phyloP scores from a whole-genome alignment of 2,329 filamentous ascomycete species.

The Trichoderma sp. region DNA sequence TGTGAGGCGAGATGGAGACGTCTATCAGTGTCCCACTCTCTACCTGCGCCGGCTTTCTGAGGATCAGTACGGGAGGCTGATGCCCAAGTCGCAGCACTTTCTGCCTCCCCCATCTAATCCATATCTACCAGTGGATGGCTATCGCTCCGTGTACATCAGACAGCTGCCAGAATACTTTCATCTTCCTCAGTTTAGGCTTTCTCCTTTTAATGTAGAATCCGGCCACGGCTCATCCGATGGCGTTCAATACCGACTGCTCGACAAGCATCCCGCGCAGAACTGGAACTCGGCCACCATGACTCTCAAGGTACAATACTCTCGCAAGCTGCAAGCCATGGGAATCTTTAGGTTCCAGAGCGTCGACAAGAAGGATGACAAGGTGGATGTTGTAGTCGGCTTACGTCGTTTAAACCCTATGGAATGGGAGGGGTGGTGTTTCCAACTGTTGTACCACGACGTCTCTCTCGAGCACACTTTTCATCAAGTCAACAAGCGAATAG shows the following conservation, averaged over 20 bases:
- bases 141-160: conserved; percentile 8
- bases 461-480: conserved; percentile 4
- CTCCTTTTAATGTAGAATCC: conserved; percentile 8
- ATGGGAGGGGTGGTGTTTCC: conserved; percentile 19
- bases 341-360: conserved; percentile 15
- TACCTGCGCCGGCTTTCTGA: conserved; percentile 20
- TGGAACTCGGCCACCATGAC: conserved; percentile 20
- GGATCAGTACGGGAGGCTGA: conserved; percentile 18
- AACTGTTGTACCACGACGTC: neutral
- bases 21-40: conserved; percentile 9
- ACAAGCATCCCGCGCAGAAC: conserved; percentile 8
- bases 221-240: neutral
- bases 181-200: conserved; percentile 14
- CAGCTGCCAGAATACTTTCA: conserved; percentile 14
- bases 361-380: neutral
- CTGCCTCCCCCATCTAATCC: neutral
- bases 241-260: conserved; percentile 12
- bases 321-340: conserved; percentile 14
- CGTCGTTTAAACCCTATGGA: conserved; percentile 16
- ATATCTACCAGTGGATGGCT: neutral
- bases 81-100: conserved; percentile 11
- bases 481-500: conserved; percentile 8
- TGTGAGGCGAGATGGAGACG: neutral
- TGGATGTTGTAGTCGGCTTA: conserved; percentile 15
- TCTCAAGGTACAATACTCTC: conserved; percentile 10